Evolutionary conservation across 2,329 filamentous ascomycete genomes (phyloP), one percentile per base, ranked within the genome.

Genomic region (Ciborinia camelliae): DNA sequence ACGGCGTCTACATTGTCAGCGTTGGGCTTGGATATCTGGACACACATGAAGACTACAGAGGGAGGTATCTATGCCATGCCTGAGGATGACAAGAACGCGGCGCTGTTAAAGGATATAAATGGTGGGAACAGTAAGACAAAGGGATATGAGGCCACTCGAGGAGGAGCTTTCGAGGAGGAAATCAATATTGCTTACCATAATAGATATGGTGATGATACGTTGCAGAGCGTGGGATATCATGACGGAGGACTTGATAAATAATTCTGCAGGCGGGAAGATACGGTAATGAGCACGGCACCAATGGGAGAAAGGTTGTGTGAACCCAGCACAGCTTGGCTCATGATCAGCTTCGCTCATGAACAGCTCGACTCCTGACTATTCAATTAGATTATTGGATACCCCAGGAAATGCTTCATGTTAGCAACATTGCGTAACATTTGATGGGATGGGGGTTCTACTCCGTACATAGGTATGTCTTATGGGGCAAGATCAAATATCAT

Each of bases 181-280:
- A 35, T 59, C 14, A 71, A 71, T 62, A 72, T 72, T 63, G 69
- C 66, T 18, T 73, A 73, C 63, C 71, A 72, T 60, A 72, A 65
- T 55, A 53, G 70, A 6, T 73, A 73, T 68, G 71, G 71, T 12
- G 45, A 58, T 53, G 66, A 69, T 37, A 41, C 39, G 15, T 37
- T 26, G 39, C 39, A 57, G 7, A 53, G 47, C 20, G 45, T 39
- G 30, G 62, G 41, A 48, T 63, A 63, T 18, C 51, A 57, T 47
- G 61, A 57, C 26, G 48, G 47, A 48, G 30, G 35, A 14, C 41
- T 28, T 26, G 15, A n/a, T 4, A 61, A 39, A 28, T 61, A 18
- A n/a, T 50, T 30, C 4, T 26, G 35, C 23, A 39, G 30, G n/a
- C 4, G 28, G 15, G 4, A 37, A 20, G 18, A 12, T 2, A 30